A percentile compares a stretch with the other conserved stretches of the same genome.
phyloP scores from a whole-genome alignment of 2,329 filamentous ascomycete species.

The Aspergillus sp. region DNA sequence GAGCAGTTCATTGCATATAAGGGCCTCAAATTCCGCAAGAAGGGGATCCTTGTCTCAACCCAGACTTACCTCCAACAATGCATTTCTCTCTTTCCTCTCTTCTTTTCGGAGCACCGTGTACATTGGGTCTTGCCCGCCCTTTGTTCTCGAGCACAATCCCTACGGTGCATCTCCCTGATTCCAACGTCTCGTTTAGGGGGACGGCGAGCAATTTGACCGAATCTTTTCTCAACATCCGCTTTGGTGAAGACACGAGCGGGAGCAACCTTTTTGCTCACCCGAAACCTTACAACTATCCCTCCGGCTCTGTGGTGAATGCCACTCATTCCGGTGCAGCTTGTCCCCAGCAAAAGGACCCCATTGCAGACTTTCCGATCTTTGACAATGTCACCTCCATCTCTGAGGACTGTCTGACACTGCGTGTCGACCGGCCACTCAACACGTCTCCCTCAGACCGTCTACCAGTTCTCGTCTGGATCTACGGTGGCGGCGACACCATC shows the following conservation, averaged over 20 bases:
- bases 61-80: not conserved
- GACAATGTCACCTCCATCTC: not conserved
- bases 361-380: not conserved
- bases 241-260: not conserved
- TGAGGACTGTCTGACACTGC: not conserved
- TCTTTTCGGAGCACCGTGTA: not conserved
- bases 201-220: not conserved
- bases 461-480: constrained; percentile 4
- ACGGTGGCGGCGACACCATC: not conserved
- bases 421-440: not conserved
- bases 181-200: not conserved
- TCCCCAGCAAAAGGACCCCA: not conserved
- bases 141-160: not conserved
- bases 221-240: not conserved
- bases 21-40: too few species aligned
- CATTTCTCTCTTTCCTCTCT: not conserved
- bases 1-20: too few species aligned
- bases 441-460: not conserved
- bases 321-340: not conserved
- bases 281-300: not conserved
- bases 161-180: not conserved
- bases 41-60: too few species aligned
- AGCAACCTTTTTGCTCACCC: not conserved
- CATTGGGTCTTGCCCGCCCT: not conserved
- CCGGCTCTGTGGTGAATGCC: not conserved